Conservation (phyloP, 192 early-diverging fungal genomes). For the Podila epicladia region DNA sequence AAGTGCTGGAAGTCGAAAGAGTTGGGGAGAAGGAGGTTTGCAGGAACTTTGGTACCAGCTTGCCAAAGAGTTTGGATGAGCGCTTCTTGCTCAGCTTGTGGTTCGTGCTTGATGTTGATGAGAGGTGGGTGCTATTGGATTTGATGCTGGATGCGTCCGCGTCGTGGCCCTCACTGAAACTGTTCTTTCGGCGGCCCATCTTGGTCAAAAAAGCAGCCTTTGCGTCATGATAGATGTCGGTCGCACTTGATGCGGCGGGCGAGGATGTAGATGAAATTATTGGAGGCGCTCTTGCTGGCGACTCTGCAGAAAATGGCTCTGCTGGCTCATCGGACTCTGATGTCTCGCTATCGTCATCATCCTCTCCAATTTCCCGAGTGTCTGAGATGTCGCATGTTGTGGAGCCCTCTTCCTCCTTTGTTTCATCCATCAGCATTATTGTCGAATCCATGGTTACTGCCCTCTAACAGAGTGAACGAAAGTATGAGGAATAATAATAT, state of each 20-base stretch:
- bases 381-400: too few species aligned
- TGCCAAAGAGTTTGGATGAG: constrained; percentile 30
- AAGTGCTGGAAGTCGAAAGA: constrained; percentile 2
- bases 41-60: constrained; percentile 38
- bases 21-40: constrained; percentile 13
- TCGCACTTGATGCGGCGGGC: background rate
- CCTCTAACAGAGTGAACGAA: too few species aligned
- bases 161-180: constrained; percentile 15
- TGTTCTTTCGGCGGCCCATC: constrained; percentile 38
- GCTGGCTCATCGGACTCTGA: background rate
- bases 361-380: background rate
- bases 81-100: constrained; percentile 15
- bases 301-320: background rate
- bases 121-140: constrained; percentile 11
- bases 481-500: too few species aligned
- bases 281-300: background rate
- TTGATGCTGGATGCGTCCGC: constrained; percentile 16
- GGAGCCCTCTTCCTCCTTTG: too few species aligned
- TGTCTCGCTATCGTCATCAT: background rate
- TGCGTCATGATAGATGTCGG: constrained; percentile 3
- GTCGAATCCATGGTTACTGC: too few species aligned
- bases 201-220: constrained; percentile 29
- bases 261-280: background rate
- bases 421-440: too few species aligned
- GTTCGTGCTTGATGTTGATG: background rate